Base-by-base conservation (phyloP, 176 grass and related monocot species). In the Juncus effusus region DNA sequence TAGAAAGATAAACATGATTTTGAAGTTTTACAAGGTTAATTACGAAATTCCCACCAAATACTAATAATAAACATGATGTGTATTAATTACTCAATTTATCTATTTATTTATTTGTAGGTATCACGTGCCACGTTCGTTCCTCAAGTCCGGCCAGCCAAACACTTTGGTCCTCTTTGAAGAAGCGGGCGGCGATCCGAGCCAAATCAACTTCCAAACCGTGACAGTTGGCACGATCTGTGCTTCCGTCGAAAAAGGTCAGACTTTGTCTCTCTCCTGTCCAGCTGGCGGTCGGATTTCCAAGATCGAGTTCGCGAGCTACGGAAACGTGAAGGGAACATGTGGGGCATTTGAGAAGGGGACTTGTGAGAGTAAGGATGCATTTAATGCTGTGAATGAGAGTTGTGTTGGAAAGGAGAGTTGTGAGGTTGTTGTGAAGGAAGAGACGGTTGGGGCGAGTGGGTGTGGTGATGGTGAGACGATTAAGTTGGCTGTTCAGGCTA, bases 101-200 rank as follows among this genome's bases (percentile, higher is more conserved):
- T 28, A 28, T 28, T 28, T 28, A 28, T 28, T 28, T 28, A 1
- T 28, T 15, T 70, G 1, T 1, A 78, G 83, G 4, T 85, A 96
- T 76, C 91, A 96, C 40, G 78, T 96, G 28, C 84, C 91, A 0
- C 76, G 87, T 3, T 76, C 81, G 7, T 96, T 96, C 87, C 82
- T 96, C 45, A 78, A 54, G 38, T 38, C 52, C 2, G 68, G 73
- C 7, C 42, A 78, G 38, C 72, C 42, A 16, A 96, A 96, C 87
- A 81, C 73, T 3, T 70, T 96, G 7, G 16, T 84, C 6, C 72
- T 96, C 9, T 96, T 96, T 56, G 91, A 96, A 76, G 87, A 96
- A 66, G 83, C 78, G 16, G 91, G 91, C 10, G 87, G 91, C 16
- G 38, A 74, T 40, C 79, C 79, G 13, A 4, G 16, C 36, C 12